phyloP scores from a whole-genome alignment of 805 yeast species.

The Metschnikowia drakensbergensis region DNA sequence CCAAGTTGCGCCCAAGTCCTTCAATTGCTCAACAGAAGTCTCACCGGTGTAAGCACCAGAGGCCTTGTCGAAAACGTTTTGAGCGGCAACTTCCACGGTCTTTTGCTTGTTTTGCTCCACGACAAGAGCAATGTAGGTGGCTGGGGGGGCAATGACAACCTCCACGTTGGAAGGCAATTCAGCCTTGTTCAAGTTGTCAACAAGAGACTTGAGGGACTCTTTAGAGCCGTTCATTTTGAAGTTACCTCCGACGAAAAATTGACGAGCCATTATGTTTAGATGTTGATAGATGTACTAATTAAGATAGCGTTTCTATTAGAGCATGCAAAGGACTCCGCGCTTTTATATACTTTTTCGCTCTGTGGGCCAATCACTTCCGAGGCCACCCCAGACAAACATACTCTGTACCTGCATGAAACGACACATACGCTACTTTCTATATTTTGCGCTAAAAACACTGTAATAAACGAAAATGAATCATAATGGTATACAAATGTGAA shows the following conservation, averaged over 20 bases:
- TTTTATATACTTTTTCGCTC: constrained; percentile 7
- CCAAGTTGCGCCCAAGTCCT: constrained; percentile 92
- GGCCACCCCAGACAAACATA: constrained; percentile 9
- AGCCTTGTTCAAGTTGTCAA: constrained; percentile 77
- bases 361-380: constrained; percentile 14
- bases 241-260: constrained; percentile 98
- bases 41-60: constrained; percentile 99
- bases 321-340: constrained; percentile 4
- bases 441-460: background rate
- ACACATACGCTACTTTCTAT: background rate
- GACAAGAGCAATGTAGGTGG: constrained; percentile 82
- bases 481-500: background rate
- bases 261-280: constrained; percentile 59
- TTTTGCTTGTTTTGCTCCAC: constrained; percentile 62
- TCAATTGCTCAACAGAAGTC: constrained; percentile 79
- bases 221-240: constrained; percentile 97
- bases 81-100: constrained; percentile 82
- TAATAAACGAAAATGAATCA: background rate
- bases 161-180: constrained; percentile 74
- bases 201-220: constrained; percentile 76
- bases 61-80: constrained; percentile 82
- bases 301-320: background rate
- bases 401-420: constrained; percentile 4
- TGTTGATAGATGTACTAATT: background rate
- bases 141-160: constrained; percentile 96